These are phyloP conservation scores for Russula compacta DNA, from an alignment of 768 basidiomycete species.

Conservation along the genomic window DNA sequence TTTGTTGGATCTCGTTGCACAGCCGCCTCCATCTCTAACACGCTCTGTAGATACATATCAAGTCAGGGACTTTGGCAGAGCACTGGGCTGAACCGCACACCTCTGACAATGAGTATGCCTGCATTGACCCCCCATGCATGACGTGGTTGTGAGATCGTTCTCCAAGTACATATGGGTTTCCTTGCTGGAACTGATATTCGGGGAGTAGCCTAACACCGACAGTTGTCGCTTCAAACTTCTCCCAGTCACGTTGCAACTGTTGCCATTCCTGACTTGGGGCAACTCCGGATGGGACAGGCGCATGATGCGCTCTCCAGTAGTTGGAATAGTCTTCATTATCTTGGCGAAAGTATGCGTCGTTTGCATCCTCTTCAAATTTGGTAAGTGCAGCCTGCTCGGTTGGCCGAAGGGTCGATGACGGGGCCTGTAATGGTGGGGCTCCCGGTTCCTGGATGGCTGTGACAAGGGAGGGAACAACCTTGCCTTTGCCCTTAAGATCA, in stretches of 20 bases:
- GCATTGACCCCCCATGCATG: conserved; percentile 24
- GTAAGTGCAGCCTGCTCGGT: not conserved
- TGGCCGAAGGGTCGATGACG: not conserved
- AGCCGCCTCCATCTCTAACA: conserved; percentile 82
- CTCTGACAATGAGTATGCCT: conserved; percentile 28
- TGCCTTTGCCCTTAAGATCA: conserved; percentile 66
- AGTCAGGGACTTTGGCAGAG: not conserved
- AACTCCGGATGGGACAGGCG: not conserved
- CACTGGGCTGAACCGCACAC: conserved; percentile 25
- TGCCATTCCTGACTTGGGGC: conserved; percentile 42
- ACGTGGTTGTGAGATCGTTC: conserved; percentile 42
- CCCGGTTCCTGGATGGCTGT: not conserved
- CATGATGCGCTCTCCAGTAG: conserved; percentile 46
- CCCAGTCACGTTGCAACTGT: conserved; percentile 68
- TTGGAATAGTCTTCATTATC: conserved; percentile 59
- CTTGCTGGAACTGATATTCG: conserved; percentile 62
- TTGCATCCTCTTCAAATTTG: conserved; percentile 30
- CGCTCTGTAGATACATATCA: conserved; percentile 43
- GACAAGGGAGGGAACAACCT: conserved; percentile 26
- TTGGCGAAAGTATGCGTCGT: conserved; percentile 61
- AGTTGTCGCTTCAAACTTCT: conserved; percentile 66
- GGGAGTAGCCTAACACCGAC: conserved; percentile 49
- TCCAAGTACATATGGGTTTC: conserved; percentile 71
- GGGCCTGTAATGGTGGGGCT: not conserved
- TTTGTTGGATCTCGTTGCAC: conserved; percentile 71